These are phyloP conservation scores for Musa itinerans DNA, from an alignment of 176 grass and related monocot species.

Conservation along the genomic window DNA sequence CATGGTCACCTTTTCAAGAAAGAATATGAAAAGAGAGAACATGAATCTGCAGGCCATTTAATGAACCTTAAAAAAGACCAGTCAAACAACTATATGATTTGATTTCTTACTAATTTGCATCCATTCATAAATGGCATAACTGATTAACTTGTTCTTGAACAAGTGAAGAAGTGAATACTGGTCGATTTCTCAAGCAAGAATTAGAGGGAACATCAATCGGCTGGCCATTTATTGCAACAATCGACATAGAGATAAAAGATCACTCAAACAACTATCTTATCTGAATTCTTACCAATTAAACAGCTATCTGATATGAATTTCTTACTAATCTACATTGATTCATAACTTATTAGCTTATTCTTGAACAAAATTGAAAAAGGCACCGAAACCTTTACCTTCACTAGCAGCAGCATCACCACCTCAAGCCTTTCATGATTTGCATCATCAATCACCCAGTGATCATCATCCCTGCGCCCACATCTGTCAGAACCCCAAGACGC, in stretches of 20 bases:
- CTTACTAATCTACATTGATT: not conserved
- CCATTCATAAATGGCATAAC: not conserved
- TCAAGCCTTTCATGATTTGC: not conserved
- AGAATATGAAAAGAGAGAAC: not conserved
- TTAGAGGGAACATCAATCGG: too few relatives aligned
- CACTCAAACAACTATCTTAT: too few relatives aligned
- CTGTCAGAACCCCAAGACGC: constrained; percentile 74
- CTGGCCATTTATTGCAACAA: too few relatives aligned
- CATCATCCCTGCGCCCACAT: constrained; percentile 75
- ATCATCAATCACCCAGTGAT: constrained; percentile 42
- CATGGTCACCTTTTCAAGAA: not conserved
- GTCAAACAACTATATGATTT: not conserved
- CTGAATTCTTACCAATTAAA: too few relatives aligned
- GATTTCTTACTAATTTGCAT: not conserved
- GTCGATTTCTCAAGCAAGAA: too few relatives aligned
- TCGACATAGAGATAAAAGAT: too few relatives aligned
- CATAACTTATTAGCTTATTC: not conserved
- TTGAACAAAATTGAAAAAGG: not conserved
- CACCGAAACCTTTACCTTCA: not conserved
- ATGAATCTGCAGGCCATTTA: not conserved
- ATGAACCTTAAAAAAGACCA: not conserved
- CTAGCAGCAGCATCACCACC: not conserved
- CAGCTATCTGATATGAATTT: too few relatives aligned
- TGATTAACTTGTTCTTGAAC: not conserved
- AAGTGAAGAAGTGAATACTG: not conserved